Evolutionary conservation across 352 stramenopile genomes (phyloP), one percentile per base, ranked within the genome.

Genomic region (Blastocystis sp.): DNA sequence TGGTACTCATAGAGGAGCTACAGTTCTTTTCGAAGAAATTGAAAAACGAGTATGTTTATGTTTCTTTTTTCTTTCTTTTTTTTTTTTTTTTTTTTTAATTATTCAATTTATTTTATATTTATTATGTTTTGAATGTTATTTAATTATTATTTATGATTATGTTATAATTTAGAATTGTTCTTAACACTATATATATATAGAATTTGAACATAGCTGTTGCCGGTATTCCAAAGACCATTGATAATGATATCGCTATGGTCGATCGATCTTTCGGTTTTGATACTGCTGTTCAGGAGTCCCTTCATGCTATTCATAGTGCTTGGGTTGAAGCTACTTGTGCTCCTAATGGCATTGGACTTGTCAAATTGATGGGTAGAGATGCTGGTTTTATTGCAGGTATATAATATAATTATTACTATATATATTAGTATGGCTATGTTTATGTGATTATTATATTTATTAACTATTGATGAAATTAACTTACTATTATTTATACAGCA

Each of bases 161-260:
- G n/a, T n/a, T n/a, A n/a, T n/a, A n/a, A n/a, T n/a, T n/a, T n/a
- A n/a, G n/a, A n/a, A n/a, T n/a, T n/a, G n/a, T n/a, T n/a, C n/a
- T n/a, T n/a, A n/a, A n/a, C n/a, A n/a, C n/a, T n/a, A n/a, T n/a
- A n/a, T n/a, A 7, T 30, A 18, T 23, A 34, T 52, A 62, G 52
- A 16, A 44, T 16, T 35, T 66, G 10, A 10, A 23, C 4, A 44
- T 66, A 11, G 36, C 43, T n/a, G 65, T 72, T 35, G 84, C 84
- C 18, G 86, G 90, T 55, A 86, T 97, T 65, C 90, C 90, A 18
- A 97, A 97, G 77, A 95, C 89, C 2, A 96, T 97, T 58, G 89
- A 97, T 76, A 97, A 97, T 71, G 88, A 95, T 72, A 83, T 97
- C 41, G 87, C 93, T 67, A 77, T 95, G 46, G 82, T 97, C 52